phyloP scores from a whole-genome alignment of 106 monocot genomes.

The Amphibolis antarctica region DNA sequence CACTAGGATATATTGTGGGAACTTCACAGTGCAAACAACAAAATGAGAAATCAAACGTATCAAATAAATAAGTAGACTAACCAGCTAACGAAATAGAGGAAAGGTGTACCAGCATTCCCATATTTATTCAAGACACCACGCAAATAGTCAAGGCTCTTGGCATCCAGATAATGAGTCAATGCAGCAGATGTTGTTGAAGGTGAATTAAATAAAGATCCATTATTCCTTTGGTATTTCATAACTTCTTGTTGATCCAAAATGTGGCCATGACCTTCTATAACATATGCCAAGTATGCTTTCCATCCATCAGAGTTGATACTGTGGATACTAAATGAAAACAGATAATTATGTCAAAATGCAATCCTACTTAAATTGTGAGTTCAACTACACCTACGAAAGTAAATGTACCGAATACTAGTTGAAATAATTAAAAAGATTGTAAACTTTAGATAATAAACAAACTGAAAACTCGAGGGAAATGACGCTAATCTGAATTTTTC shows the following conservation, averaged over 20 bases:
- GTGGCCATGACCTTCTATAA: slow-evolving; percentile 66
- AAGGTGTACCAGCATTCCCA: slow-evolving; percentile 59
- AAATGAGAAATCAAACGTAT: neutral
- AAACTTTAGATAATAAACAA: too few species aligned
- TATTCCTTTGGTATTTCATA: slow-evolving; percentile 65
- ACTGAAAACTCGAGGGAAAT: too few species aligned
- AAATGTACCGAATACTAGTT: too few species aligned
- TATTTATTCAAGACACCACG: slow-evolving; percentile 26
- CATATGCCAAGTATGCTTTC: slow-evolving; percentile 60
- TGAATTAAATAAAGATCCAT: slow-evolving; percentile 87
- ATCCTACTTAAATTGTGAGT: too few species aligned
- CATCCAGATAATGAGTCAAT: slow-evolving; percentile 30
- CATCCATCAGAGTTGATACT: slow-evolving; percentile 30
- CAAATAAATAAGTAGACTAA: neutral
- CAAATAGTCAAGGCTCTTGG: slow-evolving; percentile 52
- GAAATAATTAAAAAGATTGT: too few species aligned
- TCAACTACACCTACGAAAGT: too few species aligned
- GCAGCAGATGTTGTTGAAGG: slow-evolving; percentile 80
- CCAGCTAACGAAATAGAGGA: neutral
- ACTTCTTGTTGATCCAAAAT: slow-evolving; percentile 36
- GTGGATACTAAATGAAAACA: slow-evolving; percentile 19
- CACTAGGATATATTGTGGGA: slow-evolving; percentile 53
- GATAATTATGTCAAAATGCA: too few species aligned
- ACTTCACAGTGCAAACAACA: slow-evolving; percentile 31
- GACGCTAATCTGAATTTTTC: too few species aligned